Conservation (phyloP, 768 basidiomycete genomes). For the Mycena leptocephala region DNA sequence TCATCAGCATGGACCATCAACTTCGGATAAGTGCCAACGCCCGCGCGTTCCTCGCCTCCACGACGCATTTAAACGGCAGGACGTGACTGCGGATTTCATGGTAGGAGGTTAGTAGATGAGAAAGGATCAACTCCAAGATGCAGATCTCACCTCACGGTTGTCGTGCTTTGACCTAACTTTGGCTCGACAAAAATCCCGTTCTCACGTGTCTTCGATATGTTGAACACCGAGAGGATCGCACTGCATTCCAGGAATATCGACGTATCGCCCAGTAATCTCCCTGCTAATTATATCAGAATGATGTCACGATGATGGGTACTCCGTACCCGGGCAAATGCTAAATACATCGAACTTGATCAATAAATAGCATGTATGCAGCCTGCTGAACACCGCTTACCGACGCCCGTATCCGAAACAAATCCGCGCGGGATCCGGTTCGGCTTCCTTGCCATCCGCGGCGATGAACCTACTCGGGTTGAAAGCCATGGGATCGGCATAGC, state of each 20-base stretch:
- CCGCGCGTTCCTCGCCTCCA: not conserved
- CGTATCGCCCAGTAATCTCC: conserved; percentile 11
- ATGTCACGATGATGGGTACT: not conserved
- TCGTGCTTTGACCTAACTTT: not conserved
- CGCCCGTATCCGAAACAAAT: conserved; percentile 30
- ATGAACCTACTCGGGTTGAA: conserved; percentile 33
- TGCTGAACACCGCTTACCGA: not conserved
- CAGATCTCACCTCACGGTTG: conserved; percentile 13
- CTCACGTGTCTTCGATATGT: conserved; percentile 12
- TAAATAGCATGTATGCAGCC: not conserved
- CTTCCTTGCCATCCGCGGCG: not conserved
- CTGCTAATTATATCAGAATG: not conserved
- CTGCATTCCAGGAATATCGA: conserved; percentile 12
- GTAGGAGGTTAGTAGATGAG: not conserved
- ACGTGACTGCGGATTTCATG: not conserved
- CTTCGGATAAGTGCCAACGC: conserved; percentile 2
- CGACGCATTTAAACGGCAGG: conserved; percentile 15
- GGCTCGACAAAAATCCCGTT: not conserved
- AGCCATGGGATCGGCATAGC: conserved; percentile 25
- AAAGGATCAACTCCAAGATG: not conserved
- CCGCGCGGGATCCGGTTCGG: conserved; percentile 14
- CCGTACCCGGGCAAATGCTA: conserved; percentile 18
- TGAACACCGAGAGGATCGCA: conserved; percentile 22
- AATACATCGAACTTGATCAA: not conserved
- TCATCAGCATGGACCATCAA: no score